These are phyloP conservation scores for Clitocybe nebularis DNA, from an alignment of 1,284 basidiomycete species.

Conservation along the genomic window DNA sequence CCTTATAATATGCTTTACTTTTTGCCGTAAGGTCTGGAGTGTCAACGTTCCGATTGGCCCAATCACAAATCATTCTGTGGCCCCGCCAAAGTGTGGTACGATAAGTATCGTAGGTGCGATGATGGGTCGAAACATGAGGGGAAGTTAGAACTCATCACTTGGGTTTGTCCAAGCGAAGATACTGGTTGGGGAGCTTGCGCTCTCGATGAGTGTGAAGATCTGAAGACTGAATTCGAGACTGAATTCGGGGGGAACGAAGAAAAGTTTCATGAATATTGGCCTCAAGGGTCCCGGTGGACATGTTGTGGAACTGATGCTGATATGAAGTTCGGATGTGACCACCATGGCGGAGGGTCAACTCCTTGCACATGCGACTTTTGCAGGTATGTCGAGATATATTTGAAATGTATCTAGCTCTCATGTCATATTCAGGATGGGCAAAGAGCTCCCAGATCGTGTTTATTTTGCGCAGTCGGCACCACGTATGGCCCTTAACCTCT, in stretches of 20 bases:
- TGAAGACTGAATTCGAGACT: constrained; percentile 24
- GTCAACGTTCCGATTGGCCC: constrained; percentile 19
- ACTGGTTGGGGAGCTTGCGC: constrained; percentile 20
- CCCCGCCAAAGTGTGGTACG: constrained; percentile 20
- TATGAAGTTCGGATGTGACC: constrained; percentile 33
- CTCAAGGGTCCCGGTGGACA: constrained; percentile 31
- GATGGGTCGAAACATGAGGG: constrained; percentile 28
- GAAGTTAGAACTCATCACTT: constrained; percentile 32
- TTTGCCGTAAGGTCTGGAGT: no score
- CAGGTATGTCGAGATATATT: constrained; percentile 21
- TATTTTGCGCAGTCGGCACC: constrained; percentile 24
- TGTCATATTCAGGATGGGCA: constrained; percentile 30
- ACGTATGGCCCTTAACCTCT: constrained; percentile 27
- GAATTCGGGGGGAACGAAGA: constrained; percentile 24
- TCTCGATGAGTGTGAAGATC: constrained; percentile 22
- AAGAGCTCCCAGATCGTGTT: constrained; percentile 27
- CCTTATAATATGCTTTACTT: no score
- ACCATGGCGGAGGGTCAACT: constrained; percentile 36
- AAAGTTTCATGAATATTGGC: constrained; percentile 26
- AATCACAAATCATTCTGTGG: constrained; percentile 18
- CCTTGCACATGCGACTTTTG: constrained; percentile 36
- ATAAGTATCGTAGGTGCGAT: constrained; percentile 23
- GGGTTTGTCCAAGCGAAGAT: constrained; percentile 19
- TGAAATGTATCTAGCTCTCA: not conserved
- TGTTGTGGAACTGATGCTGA: constrained; percentile 29